Evolutionary conservation across 1,284 basidiomycete species (phyloP).

Genomic region (Cutaneotrichosporon dermatis): DNA sequence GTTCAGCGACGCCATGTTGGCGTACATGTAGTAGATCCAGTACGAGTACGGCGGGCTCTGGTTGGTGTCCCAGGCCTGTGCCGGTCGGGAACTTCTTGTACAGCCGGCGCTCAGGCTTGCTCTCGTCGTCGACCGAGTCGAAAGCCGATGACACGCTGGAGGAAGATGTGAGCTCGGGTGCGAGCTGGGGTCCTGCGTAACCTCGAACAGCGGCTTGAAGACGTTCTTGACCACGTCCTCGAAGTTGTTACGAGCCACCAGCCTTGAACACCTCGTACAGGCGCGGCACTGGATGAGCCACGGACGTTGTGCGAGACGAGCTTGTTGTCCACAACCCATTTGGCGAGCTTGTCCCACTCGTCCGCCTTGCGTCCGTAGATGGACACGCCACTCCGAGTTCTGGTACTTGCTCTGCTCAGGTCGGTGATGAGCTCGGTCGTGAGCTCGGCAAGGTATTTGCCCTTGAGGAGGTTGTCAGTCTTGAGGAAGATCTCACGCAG

Average conservation of each 20-base stretch:
- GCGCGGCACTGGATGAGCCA: constrained; percentile 97
- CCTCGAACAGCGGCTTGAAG: constrained; percentile 91
- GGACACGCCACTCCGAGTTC: constrained; percentile 93
- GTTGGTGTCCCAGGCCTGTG: constrained; percentile 79
- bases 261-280: constrained; percentile 95
- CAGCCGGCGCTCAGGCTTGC: constrained; percentile 83
- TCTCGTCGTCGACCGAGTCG: constrained; percentile 97
- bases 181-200: constrained; percentile 80
- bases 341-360: constrained; percentile 98
- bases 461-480: constrained; percentile 90
- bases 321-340: constrained; percentile 93
- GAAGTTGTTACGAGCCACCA: constrained; percentile 78
- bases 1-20: constrained; percentile 92
- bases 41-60: constrained; percentile 94
- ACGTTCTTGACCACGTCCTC: constrained; percentile 87
- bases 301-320: constrained; percentile 94
- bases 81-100: constrained; percentile 96
- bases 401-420: constrained; percentile 99
- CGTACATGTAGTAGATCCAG: constrained; percentile 97
- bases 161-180: constrained; percentile 95
- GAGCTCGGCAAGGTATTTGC: constrained; percentile 89
- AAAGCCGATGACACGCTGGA: constrained; percentile 97
- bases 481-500: constrained; percentile 97
- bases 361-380: constrained; percentile 74
- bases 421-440: constrained; percentile 85